Evolutionary conservation across 2,329 filamentous ascomycete species (phyloP), one percentile per base, ranked within the genome.

Genomic region (Nothopassalora personata): DNA sequence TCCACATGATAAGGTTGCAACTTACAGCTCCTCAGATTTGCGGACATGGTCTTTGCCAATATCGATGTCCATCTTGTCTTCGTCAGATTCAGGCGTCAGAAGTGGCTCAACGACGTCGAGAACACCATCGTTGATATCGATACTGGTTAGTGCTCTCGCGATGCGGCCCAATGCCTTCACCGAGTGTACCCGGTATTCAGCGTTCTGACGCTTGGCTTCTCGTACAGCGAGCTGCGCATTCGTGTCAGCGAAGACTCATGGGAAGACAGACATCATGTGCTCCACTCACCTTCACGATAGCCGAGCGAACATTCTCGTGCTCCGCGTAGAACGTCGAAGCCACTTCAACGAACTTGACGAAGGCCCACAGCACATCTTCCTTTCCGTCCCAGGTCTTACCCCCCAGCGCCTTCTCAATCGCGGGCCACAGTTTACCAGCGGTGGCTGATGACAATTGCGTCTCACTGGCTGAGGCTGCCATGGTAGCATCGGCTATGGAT

Each of bases 321-420:
- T 85, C 86, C 43, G 73, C 68, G 77, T 82, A 85, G 31, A 90
- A 77, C 7, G 73, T 73, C 64, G 81, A 81, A 0, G 83, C 83
- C 62, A 86, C 84, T 67, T 84, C 81, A 0, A 89, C 85, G 67
- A 97, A 94, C 59, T 85, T 83, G 4, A 91, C 87, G 72, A 94
- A 91, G 5, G 89, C 87, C 47, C 86, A 81, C 2, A 97, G 79
- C 33, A 99, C 83, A 65, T 85, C 86, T 74, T 97, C 91, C 72
- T 99, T 99, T 23, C 91, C 91, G 0, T 88, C 83, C 80, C 96
- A 99, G 0, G 92, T 96, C 80, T 97, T 97, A 11, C 96, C 85
- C 2, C 85, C 83, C 45, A 97, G 76, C 1, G 90, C 86, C 69
- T 88, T 90, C 64, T 97, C 90, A 51, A 96, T 80, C 1, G 87